phyloP scores from a whole-genome alignment of 202 grass and related monocot species.

The Schoenoplectus triqueter region DNA sequence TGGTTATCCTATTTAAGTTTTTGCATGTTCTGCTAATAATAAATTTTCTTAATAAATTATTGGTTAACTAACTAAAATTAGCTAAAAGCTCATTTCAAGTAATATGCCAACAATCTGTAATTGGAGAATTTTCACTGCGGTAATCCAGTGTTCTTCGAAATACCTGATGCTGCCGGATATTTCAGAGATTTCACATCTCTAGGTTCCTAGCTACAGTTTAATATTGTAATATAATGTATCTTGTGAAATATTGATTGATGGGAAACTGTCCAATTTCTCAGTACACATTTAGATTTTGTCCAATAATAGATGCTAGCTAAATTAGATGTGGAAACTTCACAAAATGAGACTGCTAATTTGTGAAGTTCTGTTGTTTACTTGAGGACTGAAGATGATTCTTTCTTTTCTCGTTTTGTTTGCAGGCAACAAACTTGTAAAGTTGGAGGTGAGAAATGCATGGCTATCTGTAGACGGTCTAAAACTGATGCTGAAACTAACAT shows the following conservation, averaged over 20 bases:
- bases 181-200: not conserved
- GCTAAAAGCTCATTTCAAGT: not conserved
- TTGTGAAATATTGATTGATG: not conserved
- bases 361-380: not conserved
- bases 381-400: not conserved
- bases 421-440: constrained; percentile 58
- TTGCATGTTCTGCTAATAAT: not conserved
- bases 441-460: constrained; percentile 73
- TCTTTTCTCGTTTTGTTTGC: constrained; percentile 29
- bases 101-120: constrained; percentile 1
- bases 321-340: not conserved
- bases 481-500: constrained; percentile 62
- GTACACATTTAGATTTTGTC: constrained; percentile 10
- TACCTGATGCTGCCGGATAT: not conserved
- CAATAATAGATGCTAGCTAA: not conserved
- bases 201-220: not conserved
- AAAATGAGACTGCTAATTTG: not conserved
- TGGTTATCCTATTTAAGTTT: not conserved
- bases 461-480: constrained; percentile 68
- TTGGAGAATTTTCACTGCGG: not conserved
- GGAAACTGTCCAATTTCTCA: not conserved
- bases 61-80: not conserved
- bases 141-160: not conserved
- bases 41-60: not conserved
- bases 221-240: not conserved